Evolutionary conservation across 2,329 filamentous ascomycete species (phyloP).

Genomic region (Aspergillus proliferans): DNA sequence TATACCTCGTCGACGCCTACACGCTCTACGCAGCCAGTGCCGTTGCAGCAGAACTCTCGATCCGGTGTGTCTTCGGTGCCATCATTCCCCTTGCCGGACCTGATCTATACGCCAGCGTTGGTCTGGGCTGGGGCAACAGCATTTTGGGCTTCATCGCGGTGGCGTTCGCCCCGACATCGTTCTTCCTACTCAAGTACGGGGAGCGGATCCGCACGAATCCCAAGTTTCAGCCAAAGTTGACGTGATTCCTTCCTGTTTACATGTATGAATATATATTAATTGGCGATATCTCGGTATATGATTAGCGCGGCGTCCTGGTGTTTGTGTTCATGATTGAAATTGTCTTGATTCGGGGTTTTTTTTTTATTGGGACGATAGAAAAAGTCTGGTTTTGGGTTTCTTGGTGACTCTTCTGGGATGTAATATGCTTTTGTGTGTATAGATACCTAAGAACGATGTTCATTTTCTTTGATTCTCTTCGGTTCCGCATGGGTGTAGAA

Average conservation of each 20-base stretch:
- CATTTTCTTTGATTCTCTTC: too few species aligned
- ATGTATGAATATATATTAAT: too few species aligned
- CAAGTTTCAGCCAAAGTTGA: conserved; percentile 10
- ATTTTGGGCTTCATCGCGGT: conserved; percentile 10
- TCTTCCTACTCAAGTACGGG: conserved; percentile 9
- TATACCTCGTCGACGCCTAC: conserved; percentile 13
- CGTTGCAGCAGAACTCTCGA: conserved; percentile 9
- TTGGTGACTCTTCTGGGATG: too few species aligned
- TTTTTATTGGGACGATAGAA: too few species aligned
- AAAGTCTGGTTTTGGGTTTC: too few species aligned
- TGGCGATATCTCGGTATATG: too few species aligned
- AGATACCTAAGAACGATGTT: too few species aligned
- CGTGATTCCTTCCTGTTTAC: neutral
- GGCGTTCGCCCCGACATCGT: conserved; percentile 6
- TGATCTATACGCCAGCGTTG: conserved; percentile 8
- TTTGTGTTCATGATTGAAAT: too few species aligned
- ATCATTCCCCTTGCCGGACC: conserved; percentile 8
- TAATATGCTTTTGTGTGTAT: too few species aligned
- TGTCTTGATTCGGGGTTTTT: too few species aligned
- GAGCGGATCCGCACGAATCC: conserved; percentile 11
- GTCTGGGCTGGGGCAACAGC: conserved; percentile 12
- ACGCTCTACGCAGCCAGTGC: conserved; percentile 11
- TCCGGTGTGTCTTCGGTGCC: conserved; percentile 12
- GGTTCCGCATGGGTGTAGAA: too few species aligned
- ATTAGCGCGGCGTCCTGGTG: too few species aligned